Conservation (phyloP, 345 rosid genomes). For the Psidium friedrichsthalianum region DNA sequence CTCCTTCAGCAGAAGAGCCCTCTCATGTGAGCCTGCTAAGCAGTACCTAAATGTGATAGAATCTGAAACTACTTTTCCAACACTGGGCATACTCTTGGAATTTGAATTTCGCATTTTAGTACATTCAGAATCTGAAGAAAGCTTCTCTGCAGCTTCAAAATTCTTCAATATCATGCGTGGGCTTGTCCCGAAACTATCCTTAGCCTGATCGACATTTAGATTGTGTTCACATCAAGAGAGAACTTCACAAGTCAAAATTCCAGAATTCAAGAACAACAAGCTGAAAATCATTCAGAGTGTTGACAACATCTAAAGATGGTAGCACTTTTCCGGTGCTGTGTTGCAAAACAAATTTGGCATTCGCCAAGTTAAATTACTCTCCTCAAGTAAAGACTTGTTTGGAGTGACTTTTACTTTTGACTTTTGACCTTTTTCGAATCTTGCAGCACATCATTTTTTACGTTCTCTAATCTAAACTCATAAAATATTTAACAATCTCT, state of each 20-base stretch:
- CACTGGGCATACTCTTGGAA: constrained; percentile 18
- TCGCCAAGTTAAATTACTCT: not conserved
- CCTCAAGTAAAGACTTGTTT: not conserved
- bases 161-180: constrained; percentile 24
- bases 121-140: constrained; percentile 52
- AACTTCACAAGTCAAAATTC: not conserved
- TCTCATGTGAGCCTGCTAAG: constrained; percentile 63
- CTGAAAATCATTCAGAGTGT: not conserved
- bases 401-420: not conserved
- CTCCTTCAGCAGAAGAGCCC: constrained; percentile 71
- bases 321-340: not conserved
- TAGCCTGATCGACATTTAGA: constrained; percentile 18
- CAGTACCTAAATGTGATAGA: constrained; percentile 59
- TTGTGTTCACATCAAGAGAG: not conserved
- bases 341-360: not conserved
- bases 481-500: not conserved
- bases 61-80: constrained; percentile 47
- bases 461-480: not conserved
- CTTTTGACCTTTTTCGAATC: not conserved
- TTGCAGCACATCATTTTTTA: not conserved
- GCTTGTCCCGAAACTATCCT: constrained; percentile 12
- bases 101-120: constrained; percentile 33
- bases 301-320: not conserved
- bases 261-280: not conserved
- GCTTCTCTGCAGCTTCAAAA: constrained; percentile 27